phyloP scores from a whole-genome alignment of 805 yeast genomes.

The Candida khao-thaluensis region DNA sequence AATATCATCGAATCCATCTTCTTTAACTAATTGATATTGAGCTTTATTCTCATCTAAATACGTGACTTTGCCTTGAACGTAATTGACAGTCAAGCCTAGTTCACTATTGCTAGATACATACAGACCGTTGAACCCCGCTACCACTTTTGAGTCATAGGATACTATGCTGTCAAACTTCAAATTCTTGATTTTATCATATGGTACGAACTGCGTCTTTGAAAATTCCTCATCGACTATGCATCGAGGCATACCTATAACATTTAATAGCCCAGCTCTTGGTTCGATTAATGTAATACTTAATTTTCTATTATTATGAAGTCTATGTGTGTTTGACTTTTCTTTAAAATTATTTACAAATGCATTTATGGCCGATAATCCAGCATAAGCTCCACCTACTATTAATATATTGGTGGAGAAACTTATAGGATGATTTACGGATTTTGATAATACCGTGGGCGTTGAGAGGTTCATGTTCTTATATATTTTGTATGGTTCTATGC shows the following conservation, averaged over 20 bases:
- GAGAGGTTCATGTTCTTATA: too few relatives aligned
- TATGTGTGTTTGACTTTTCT: constrained; percentile 9
- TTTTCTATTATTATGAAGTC: constrained; percentile 5
- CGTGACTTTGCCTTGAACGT: constrained; percentile 35
- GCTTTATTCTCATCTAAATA: constrained; percentile 27
- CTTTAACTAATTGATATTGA: constrained; percentile 21
- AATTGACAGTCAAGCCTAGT: constrained; percentile 14
- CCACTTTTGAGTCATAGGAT: constrained; percentile 22
- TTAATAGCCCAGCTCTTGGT: constrained; percentile 40
- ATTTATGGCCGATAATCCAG: constrained; percentile 38
- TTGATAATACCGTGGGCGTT: not conserved
- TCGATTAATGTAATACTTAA: constrained; percentile 37
- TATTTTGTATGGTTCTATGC: too few relatives aligned
- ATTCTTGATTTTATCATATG: constrained; percentile 29
- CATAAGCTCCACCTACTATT: constrained; percentile 43
- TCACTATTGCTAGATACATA: constrained; percentile 9
- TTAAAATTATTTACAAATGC: constrained; percentile 27
- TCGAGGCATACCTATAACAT: constrained; percentile 40
- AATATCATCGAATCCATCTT: constrained; percentile 8
- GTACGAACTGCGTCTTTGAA: constrained; percentile 38
- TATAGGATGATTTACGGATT: not conserved
- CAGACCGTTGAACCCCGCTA: constrained; percentile 9
- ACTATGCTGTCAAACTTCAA: constrained; percentile 29
- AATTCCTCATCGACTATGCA: constrained; percentile 39
- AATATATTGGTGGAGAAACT: constrained; percentile 33